Evolutionary conservation across 169 alveolate genomes (phyloP).

Genomic region (Plasmodium coatneyi): DNA sequence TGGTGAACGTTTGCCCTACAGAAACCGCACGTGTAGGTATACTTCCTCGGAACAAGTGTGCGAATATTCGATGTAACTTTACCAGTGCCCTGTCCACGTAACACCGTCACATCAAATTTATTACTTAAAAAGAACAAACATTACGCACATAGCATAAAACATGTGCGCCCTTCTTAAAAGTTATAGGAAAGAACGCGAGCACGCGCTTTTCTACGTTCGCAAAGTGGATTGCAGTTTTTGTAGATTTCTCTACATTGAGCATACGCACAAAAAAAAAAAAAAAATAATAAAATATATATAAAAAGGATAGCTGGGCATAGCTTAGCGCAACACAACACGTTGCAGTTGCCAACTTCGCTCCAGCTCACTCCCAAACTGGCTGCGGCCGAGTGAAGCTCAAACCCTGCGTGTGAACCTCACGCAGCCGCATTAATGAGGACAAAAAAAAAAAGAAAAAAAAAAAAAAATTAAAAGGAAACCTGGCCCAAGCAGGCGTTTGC

Average conservation of each 20-base stretch:
- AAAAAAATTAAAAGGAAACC: background rate
- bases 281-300: background rate
- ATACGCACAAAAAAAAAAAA: conserved; percentile 4
- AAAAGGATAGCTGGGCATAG: background rate
- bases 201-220: background rate
- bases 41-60: background rate
- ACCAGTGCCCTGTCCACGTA: background rate
- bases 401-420: background rate
- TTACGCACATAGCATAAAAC: background rate
- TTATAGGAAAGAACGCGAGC: background rate
- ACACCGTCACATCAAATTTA: background rate
- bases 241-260: background rate
- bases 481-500: background rate
- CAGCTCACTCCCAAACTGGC: background rate
- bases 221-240: background rate
- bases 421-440: background rate
- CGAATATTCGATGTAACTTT: background rate
- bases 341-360: background rate
- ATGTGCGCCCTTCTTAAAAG: background rate
- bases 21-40: background rate
- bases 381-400: background rate
- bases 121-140: background rate
- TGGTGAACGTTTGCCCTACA: background rate
- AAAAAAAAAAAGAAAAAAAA: too few species aligned
- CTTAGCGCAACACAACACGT: background rate